Evolutionary conservation across 2,329 filamentous ascomycete genomes (phyloP).

Genomic region (Trichophyton simii): DNA sequence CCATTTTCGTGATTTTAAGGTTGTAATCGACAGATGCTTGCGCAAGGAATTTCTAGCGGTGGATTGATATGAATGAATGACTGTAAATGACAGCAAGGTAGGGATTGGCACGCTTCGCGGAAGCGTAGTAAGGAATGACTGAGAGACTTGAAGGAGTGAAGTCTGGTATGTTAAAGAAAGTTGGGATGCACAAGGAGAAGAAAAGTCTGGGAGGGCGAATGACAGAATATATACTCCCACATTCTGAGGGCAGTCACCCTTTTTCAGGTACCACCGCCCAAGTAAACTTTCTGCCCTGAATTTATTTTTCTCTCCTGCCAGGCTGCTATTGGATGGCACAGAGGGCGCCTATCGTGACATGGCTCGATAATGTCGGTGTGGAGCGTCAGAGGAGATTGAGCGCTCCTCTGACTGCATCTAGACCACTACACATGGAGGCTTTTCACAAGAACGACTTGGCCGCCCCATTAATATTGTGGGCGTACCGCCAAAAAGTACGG

Average conservation of each 20-base stretch:
- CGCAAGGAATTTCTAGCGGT: not conserved
- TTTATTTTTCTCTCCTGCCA: not conserved
- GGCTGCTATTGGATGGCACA: not conserved
- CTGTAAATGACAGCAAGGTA: slow-evolving; percentile 11
- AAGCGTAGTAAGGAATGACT: slow-evolving; percentile 23
- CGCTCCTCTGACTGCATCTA: not conserved
- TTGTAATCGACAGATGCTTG: not conserved
- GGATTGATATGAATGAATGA: slow-evolving; percentile 5
- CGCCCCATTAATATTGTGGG: not conserved
- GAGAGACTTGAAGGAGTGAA: slow-evolving; percentile 14
- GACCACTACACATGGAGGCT: not conserved
- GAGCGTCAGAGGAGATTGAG: not conserved
- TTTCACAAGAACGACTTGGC: not conserved
- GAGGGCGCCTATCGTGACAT: slow-evolving; percentile 2
- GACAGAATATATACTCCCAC: not conserved
- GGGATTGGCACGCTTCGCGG: slow-evolving; percentile 11
- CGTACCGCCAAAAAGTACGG: not conserved
- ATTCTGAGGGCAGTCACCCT: not conserved
- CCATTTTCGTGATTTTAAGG: slow-evolving; percentile 20
- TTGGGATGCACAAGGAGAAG: slow-evolving; percentile 1
- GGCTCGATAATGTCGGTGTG: not conserved
- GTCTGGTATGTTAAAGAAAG: slow-evolving; percentile 3
- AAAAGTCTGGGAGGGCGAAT: slow-evolving; percentile 3
- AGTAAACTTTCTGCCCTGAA: not conserved
- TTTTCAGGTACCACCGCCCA: not conserved